phyloP scores from a whole-genome alignment of 1,284 basidiomycete species.

The Apiotrichum akiyoshidainum region DNA sequence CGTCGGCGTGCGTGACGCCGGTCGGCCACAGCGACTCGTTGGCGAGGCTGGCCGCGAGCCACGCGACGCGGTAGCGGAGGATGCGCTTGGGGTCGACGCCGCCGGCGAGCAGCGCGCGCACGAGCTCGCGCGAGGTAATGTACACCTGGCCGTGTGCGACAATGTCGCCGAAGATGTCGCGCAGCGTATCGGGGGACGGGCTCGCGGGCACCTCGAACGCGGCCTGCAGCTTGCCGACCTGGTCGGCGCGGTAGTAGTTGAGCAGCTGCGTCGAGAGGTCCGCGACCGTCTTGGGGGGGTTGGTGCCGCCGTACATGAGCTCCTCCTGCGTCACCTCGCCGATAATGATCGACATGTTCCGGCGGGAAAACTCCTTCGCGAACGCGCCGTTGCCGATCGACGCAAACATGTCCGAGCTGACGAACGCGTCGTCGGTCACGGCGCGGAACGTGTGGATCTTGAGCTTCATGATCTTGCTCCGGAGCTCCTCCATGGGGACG shows the following conservation, averaged over 20 bases:
- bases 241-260: slow-evolving; percentile 26
- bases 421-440: slow-evolving; percentile 28
- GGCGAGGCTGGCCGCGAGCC: slow-evolving; percentile 6
- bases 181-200: not conserved
- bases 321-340: slow-evolving; percentile 30
- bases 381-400: slow-evolving; percentile 20
- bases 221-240: slow-evolving; percentile 16
- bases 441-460: slow-evolving; percentile 30
- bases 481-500: slow-evolving; percentile 22
- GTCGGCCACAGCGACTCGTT: not conserved
- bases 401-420: slow-evolving; percentile 18
- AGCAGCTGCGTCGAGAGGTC: slow-evolving; percentile 22
- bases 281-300: slow-evolving; percentile 18
- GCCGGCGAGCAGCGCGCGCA: slow-evolving; percentile 19
- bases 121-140: slow-evolving; percentile 19
- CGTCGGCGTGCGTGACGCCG: slow-evolving; percentile 26
- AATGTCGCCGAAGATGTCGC: slow-evolving; percentile 22
- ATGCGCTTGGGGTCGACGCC: slow-evolving; percentile 17
- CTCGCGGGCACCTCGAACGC: slow-evolving; percentile 2
- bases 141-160: slow-evolving; percentile 29
- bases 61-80: slow-evolving; percentile 25
- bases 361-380: slow-evolving; percentile 19
- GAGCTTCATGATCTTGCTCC: slow-evolving; percentile 27
- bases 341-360: slow-evolving; percentile 26
- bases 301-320: slow-evolving; percentile 26